Conservation (phyloP, 2,329 filamentous ascomycete genomes). For the Cryphonectria parasitica region DNA sequence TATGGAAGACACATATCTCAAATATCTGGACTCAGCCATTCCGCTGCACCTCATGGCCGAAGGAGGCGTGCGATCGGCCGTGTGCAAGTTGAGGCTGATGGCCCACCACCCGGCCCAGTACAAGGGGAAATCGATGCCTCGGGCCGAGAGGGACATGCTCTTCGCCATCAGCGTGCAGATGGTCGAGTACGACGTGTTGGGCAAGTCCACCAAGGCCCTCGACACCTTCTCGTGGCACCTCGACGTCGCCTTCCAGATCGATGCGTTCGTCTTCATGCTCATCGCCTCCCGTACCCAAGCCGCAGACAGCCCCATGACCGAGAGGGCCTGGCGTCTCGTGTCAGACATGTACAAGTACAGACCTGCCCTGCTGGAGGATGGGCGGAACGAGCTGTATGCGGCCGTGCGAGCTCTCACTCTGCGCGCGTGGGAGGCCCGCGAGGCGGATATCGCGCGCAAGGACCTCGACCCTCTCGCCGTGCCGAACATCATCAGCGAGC, state of each 20-base stretch:
- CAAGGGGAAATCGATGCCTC: constrained; percentile 31
- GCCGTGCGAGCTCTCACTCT: constrained; percentile 33
- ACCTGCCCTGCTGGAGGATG: constrained; percentile 26
- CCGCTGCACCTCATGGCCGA: constrained; percentile 38
- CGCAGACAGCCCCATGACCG: constrained; percentile 23
- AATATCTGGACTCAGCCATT: constrained; percentile 38
- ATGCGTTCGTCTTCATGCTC: constrained; percentile 31
- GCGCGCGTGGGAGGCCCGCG: constrained; percentile 33
- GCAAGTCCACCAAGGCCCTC: constrained; percentile 24
- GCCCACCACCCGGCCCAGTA: constrained; percentile 34
- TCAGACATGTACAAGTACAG: constrained; percentile 29
- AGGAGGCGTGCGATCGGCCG: constrained; percentile 29
- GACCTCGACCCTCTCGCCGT: constrained; percentile 17
- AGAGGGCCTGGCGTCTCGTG: constrained; percentile 32
- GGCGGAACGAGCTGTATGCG: constrained; percentile 28
- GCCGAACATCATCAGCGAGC: constrained; percentile 19
- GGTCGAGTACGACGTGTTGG: constrained; percentile 31
- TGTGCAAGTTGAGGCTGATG: constrained; percentile 34
- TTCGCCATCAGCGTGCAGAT: constrained; percentile 32
- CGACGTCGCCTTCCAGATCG: constrained; percentile 33
- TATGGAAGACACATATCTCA: constrained; percentile 38
- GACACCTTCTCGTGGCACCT: constrained; percentile 33
- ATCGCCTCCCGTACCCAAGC: constrained; percentile 30
- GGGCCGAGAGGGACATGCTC: constrained; percentile 32
- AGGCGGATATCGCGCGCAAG: constrained; percentile 24